Evolutionary conservation across 2,329 filamentous ascomycete species (phyloP), one percentile per base, ranked within the genome.

Genomic region (Hypoxylon sp.): DNA sequence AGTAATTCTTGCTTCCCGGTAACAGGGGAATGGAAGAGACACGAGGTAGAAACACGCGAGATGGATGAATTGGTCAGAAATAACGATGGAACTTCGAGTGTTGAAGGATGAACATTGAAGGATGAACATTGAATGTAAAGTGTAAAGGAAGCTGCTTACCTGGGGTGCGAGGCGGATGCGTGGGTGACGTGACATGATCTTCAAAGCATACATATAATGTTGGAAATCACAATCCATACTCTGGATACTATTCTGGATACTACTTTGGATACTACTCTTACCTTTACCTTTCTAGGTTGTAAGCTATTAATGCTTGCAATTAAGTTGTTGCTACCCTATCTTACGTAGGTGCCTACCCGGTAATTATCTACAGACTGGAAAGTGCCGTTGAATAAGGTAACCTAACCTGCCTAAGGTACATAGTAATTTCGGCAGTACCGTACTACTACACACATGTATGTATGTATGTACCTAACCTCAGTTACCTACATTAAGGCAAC

Each of bases 41-140:
- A 68, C 53, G 66, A 57, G 66, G 57, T 59, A 63, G 66, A 62
- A 63, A 69, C 59, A 66, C 50, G 57, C 61, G 66, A 63, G 59
- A 63, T 59, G 65, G 54, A 63, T 60, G 48, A 63, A 69, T 58
- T 57, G 50, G 33, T 67, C 48, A 63, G 66, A 60, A 59, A 69
- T 59, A 59, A 63, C 59, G 44, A 69, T 59, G 66, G 54, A 62
- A 69, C 62, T 58, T 59, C 35, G 6, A 29, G 44, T n/a, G 22
- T 11, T 17, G 29, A 10, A 8, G 6, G 26, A 54, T 14, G 33
- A 53, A 53, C 50, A 37, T 37, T 14, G 5, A 5, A 22, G 3
- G 29, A 51, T 3, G 29, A 17, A 33, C 26, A 33, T 51, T 35
- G 29, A 47, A 47, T n/a, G n/a, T n/a, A n/a, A n/a, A n/a, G n/a